Evolutionary conservation across 768 basidiomycete genomes (phyloP).

Genomic region (Albatrellus ellisii): DNA sequence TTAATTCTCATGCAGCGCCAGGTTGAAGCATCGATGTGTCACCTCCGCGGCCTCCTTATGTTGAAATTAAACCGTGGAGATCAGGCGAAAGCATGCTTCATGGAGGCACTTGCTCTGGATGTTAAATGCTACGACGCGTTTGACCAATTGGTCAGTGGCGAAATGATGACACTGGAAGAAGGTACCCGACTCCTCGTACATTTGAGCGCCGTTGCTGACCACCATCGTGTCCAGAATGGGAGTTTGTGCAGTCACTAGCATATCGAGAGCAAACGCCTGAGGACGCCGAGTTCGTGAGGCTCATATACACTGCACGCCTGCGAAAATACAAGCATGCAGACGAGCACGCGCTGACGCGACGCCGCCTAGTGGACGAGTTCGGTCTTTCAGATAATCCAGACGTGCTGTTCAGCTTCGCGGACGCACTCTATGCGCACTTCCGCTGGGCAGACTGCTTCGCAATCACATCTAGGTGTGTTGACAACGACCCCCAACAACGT

Average conservation of each 20-base stretch:
- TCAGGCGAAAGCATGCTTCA: conserved; percentile 86
- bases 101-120: conserved; percentile 90
- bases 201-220: not conserved
- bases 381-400: conserved; percentile 86
- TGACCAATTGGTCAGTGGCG: conserved; percentile 76
- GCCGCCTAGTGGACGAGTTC: conserved; percentile 72
- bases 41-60: conserved; percentile 87
- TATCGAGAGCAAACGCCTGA: conserved; percentile 76
- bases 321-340: conserved; percentile 79
- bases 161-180: conserved; percentile 95
- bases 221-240: conserved; percentile 64
- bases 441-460: conserved; percentile 92
- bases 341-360: conserved; percentile 72
- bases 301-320: conserved; percentile 86
- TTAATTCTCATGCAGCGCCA: conserved; percentile 19
- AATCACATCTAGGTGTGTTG: conserved; percentile 62
- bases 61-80: conserved; percentile 85
- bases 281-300: conserved; percentile 82
- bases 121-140: conserved; percentile 98
- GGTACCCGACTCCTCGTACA: conserved; percentile 32
- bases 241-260: conserved; percentile 76
- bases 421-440: conserved; percentile 77
- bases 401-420: conserved; percentile 81
- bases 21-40: conserved; percentile 97
- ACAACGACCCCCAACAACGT: not conserved